Conservation (phyloP, 495 filamentous ascomycete genomes). For the Talaromyces ruber region DNA sequence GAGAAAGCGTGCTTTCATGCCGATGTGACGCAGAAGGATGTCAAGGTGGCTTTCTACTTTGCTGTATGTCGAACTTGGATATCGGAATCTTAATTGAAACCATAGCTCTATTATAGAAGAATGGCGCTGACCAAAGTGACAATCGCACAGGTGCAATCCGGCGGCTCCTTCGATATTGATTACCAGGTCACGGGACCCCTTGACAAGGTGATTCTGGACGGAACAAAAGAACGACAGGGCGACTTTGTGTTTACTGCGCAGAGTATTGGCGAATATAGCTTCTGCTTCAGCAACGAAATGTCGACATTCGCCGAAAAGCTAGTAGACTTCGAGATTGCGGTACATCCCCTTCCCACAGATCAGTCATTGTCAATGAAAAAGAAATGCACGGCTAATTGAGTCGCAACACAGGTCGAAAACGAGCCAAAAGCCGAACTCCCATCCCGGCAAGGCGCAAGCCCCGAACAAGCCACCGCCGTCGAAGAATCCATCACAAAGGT, state of each 20-base stretch:
- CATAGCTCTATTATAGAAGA: neutral
- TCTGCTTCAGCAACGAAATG: conserved; percentile 99
- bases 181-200: conserved; percentile 80
- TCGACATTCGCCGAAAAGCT: conserved; percentile 96
- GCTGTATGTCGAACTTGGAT: conserved; percentile 55
- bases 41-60: conserved; percentile 97
- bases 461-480: conserved; percentile 83
- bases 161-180: conserved; percentile 92
- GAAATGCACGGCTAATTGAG: neutral
- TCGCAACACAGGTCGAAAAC: conserved; percentile 77
- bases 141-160: conserved; percentile 73
- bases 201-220: conserved; percentile 76
- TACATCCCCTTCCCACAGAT: conserved; percentile 39
- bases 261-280: conserved; percentile 86
- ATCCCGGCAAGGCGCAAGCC: conserved; percentile 79
- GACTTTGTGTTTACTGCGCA: conserved; percentile 98
- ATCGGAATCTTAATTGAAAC: neutral
- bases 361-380: neutral
- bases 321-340: conserved; percentile 97
- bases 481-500: conserved; percentile 97
- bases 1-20: conserved; percentile 96
- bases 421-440: conserved; percentile 76
- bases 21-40: conserved; percentile 54
- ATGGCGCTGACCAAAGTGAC: neutral
- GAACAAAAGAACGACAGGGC: conserved; percentile 86